These are phyloP conservation scores for Cutaneotrichosporon mucoides DNA, from an alignment of 1,284 basidiomycete genomes.

Conservation along the genomic window DNA sequence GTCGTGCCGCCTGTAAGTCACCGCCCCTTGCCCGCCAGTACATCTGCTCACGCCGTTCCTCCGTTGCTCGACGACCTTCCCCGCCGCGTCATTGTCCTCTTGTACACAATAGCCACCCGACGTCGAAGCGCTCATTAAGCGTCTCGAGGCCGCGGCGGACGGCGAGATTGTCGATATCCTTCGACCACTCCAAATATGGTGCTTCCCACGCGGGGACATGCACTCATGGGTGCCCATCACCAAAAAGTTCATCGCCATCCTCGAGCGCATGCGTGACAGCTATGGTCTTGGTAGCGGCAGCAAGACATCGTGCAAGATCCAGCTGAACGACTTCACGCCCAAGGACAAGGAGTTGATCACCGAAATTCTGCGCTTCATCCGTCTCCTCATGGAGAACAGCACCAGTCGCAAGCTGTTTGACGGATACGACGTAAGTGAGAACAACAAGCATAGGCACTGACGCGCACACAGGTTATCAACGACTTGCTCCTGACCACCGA, in stretches of 20 bases:
- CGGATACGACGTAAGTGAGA: conserved; percentile 81
- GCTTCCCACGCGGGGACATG: conserved; percentile 93
- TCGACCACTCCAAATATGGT: conserved; percentile 58
- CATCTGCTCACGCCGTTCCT: neutral
- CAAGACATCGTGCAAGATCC: conserved; percentile 49
- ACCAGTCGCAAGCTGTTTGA: conserved; percentile 96
- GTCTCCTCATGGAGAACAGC: conserved; percentile 90
- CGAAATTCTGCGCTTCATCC: conserved; percentile 81
- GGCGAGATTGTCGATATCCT: conserved; percentile 29
- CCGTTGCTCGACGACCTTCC: too few relatives aligned
- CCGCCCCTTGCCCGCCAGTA: neutral
- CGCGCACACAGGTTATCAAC: conserved; percentile 51
- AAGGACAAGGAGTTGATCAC: conserved; percentile 70
- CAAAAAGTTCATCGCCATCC: conserved; percentile 87
- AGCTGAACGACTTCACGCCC: conserved; percentile 73
- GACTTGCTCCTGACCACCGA: conserved; percentile 83
- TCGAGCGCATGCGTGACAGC: conserved; percentile 75
- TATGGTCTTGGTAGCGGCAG: conserved; percentile 53
- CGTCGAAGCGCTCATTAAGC: conserved; percentile 34
- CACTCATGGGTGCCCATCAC: conserved; percentile 94
- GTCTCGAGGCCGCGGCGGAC: conserved; percentile 26
- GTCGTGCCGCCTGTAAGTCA: conserved; percentile 28
- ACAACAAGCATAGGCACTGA: neutral
- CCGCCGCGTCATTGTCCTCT: too few relatives aligned
- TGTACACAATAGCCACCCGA: conserved; percentile 26